Conservation (phyloP, 2,329 filamentous ascomycete species). For the Aspergillus melleus region DNA sequence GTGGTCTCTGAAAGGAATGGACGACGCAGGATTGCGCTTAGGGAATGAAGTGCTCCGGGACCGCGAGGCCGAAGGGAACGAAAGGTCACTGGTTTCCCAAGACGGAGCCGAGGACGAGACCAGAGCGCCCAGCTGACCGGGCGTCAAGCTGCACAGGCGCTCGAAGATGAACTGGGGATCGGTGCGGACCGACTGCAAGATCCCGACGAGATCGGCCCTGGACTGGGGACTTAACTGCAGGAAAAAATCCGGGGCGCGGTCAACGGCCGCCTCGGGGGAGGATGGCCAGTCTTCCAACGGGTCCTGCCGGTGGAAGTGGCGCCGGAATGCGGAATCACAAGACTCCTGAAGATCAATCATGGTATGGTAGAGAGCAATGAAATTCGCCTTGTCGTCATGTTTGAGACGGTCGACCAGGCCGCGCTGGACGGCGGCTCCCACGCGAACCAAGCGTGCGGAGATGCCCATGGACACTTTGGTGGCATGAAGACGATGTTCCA, state of each 20-base stretch:
- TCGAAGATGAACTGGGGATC: constrained; percentile 86
- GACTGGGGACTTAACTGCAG: constrained; percentile 73
- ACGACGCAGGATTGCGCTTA: constrained; percentile 48
- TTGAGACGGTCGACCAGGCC: constrained; percentile 48
- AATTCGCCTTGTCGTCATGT: constrained; percentile 47
- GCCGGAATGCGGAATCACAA: constrained; percentile 37
- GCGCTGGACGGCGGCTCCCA: constrained; percentile 43
- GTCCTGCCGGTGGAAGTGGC: constrained; percentile 36
- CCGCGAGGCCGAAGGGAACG: constrained; percentile 67
- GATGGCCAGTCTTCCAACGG: constrained; percentile 31
- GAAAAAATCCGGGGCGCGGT: constrained; percentile 40
- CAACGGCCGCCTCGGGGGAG: constrained; percentile 40
- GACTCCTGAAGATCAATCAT: constrained; percentile 46
- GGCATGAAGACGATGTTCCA: constrained; percentile 41
- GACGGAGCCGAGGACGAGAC: constrained; percentile 76
- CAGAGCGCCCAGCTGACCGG: constrained; percentile 73
- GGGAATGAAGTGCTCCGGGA: constrained; percentile 52
- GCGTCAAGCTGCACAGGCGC: constrained; percentile 72
- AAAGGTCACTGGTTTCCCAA: constrained; percentile 80
- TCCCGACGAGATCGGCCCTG: constrained; percentile 72
- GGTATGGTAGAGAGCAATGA: constrained; percentile 45
- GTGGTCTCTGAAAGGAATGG: constrained; percentile 71
- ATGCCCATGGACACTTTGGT: constrained; percentile 46
- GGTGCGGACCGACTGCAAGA: constrained; percentile 78
- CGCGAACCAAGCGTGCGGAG: constrained; percentile 43